Percentiles rank a stretch among this genome's conserved stretches.
These are phyloP conservation scores for Pseudoscleropodium purum DNA, from an alignment of 225 moss, liverwort and hornwort genomes.

Conservation along the genomic window DNA sequence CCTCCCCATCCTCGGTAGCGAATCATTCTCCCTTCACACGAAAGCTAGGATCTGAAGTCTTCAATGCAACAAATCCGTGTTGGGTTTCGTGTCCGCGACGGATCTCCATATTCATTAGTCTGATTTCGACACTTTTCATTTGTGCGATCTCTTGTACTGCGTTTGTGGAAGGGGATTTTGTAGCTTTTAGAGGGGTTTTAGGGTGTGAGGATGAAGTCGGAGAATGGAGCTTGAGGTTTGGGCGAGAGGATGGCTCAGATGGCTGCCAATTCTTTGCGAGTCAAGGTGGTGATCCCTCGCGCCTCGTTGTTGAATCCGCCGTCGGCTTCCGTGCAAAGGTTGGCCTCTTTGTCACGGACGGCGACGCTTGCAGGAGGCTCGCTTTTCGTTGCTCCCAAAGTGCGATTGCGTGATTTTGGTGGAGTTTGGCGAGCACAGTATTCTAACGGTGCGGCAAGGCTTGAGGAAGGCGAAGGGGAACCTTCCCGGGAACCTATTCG, in stretches of 20 bases:
- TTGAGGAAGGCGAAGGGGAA: neutral
- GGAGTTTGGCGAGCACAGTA: conserved; percentile 11
- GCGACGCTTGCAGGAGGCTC: neutral
- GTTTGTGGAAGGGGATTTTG: neutral
- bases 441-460: conserved; percentile 1
- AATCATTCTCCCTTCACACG: neutral
- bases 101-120: neutral
- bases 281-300: conserved; percentile 6
- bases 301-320: conserved; percentile 1
- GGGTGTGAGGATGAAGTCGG: conserved; percentile 25
- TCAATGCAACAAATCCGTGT: neutral
- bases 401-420: conserved; percentile 1
- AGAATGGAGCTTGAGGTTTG: conserved; percentile 35
- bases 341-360: neutral
- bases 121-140: neutral
- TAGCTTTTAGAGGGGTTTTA: neutral
- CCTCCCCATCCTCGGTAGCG: neutral
- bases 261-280: conserved; percentile 28
- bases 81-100: neutral
- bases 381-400: neutral
- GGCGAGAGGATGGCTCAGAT: conserved; percentile 33
- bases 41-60: neutral
- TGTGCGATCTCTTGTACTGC: neutral
- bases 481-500: conserved; percentile 41
- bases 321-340: neutral